A percentile compares a stretch with the other conserved stretches of the same genome.
These are phyloP conservation scores for Trichosporon faecale DNA, from an alignment of 1,284 basidiomycete genomes.

Conservation along the genomic window DNA sequence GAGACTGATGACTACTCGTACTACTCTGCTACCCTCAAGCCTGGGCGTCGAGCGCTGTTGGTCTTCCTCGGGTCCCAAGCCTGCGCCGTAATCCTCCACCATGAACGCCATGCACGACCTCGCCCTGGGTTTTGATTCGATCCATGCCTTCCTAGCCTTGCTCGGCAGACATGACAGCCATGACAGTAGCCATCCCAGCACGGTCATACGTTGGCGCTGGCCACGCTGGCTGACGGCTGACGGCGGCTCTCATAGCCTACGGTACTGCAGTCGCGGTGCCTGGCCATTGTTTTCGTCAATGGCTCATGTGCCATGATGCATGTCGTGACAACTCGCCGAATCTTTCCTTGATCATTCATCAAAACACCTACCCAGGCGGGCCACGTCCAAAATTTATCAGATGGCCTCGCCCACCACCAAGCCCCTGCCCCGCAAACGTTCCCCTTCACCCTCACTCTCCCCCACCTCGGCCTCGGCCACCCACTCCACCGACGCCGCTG, in stretches of 20 bases:
- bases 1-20: neutral
- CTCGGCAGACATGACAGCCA: too few species aligned
- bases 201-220: too few species aligned
- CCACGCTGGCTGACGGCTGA: neutral
- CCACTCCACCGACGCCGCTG: neutral
- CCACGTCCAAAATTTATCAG: neutral
- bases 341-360: neutral
- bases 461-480: neutral
- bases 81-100: neutral
- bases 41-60: too few species aligned
- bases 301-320: neutral
- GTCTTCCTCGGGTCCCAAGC: neutral
- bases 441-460: neutral
- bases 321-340: neutral
- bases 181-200: too few species aligned
- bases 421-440: neutral
- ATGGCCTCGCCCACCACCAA: neutral
- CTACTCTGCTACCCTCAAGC: neutral
- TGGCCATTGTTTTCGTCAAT: neutral
- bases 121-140: neutral
- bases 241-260: neutral
- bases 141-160: neutral
- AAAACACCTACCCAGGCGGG: neutral
- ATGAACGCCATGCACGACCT: neutral
- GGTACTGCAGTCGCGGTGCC: neutral